Base-by-base conservation (phyloP, 163 green algal species). In the Trebouxiophyceae sp. region DNA sequence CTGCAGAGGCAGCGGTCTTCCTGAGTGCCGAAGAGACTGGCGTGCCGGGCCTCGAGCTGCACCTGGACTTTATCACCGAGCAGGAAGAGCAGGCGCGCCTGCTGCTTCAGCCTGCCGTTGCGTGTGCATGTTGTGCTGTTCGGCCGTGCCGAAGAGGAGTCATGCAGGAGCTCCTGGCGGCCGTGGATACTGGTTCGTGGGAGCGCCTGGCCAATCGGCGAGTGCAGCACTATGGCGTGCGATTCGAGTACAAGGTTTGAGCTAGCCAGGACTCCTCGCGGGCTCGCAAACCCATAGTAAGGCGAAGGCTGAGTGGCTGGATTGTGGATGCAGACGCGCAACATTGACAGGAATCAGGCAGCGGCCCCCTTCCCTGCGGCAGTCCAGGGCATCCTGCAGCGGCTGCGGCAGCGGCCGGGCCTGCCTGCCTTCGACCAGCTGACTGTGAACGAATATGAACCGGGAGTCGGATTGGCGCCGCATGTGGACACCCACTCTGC, bases 401-500 rank as follows among this genome's bases (percentile, higher is more conserved):
- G 68, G 1, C 20, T 78, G 45, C 50, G 71, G 24, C n/a, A 54
- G 6, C 29, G 63, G 33, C 54, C 60, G 23, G 56, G 45, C 20
- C 56, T 78, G 66, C 62, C 67, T 23, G 27, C 54, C 33, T 30
- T 90, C 20, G 86, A 97, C 69, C 92, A 98, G 79, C 65, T 96
- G 27, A 98, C 92, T 0, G 84, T 95, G 19, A 99, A 99, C 66
- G 90, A 97, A 70, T 99, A 99, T 63, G 27, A 72, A 0, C 63
- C 72, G 1, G 94, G 94, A 2, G 86, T 97, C n/a, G 94, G 94
- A 8, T 71, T 99, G 34, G 81, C 89, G 2, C 79, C 92, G 0
- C 94, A 99, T 74, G 77, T 98, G 7, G 94, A 99, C 77, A 97
- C 89, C 1, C 94, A 99, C 77, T 95, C 87, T 7, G 89, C 89